Evolutionary conservation across 1,139 yeast genomes (phyloP).

Genomic region (Saccharomyces hybrid): DNA sequence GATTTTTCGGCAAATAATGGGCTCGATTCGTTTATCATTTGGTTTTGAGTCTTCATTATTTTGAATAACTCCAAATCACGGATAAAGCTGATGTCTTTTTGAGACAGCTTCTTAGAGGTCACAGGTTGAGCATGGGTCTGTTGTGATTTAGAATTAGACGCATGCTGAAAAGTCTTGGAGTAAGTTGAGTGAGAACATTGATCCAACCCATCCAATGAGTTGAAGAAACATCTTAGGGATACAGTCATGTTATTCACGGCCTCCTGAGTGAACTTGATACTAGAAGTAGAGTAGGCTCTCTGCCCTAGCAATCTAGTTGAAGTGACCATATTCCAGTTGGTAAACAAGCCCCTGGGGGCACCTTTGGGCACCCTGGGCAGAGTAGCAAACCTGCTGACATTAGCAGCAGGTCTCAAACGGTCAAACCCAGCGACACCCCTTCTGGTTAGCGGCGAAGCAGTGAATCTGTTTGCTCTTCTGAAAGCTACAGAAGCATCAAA

Average conservation of each 20-base stretch:
- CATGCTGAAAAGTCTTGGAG: background rate
- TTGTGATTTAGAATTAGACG: background rate
- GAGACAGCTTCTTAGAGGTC: background rate
- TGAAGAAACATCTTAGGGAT: conserved; percentile 32
- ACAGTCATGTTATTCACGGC: conserved; percentile 36
- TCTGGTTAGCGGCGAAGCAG: background rate
- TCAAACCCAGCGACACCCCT: background rate
- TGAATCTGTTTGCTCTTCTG: background rate
- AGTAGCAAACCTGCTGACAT: conserved; percentile 3
- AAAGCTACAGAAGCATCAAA: background rate
- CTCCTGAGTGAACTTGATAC: conserved; percentile 30
- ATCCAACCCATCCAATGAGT: conserved; percentile 25
- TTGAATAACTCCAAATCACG: conserved; percentile 34
- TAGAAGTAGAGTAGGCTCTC: conserved; percentile 13
- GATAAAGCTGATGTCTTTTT: conserved; percentile 16
- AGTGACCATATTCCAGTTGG: conserved; percentile 18
- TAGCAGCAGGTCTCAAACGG: background rate
- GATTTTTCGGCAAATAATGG: conserved; percentile 30
- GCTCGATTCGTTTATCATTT: background rate
- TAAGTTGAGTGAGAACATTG: background rate
- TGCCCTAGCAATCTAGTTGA: conserved; percentile 9
- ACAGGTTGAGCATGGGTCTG: background rate
- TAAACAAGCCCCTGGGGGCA: conserved; percentile 16
- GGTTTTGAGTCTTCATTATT: conserved; percentile 32
- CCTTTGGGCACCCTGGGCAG: conserved; percentile 11